A percentile compares a stretch with the other conserved stretches of the same genome.
phyloP scores from a whole-genome alignment of 2,329 filamentous ascomycete genomes.

The Nannizzia gypsea region DNA sequence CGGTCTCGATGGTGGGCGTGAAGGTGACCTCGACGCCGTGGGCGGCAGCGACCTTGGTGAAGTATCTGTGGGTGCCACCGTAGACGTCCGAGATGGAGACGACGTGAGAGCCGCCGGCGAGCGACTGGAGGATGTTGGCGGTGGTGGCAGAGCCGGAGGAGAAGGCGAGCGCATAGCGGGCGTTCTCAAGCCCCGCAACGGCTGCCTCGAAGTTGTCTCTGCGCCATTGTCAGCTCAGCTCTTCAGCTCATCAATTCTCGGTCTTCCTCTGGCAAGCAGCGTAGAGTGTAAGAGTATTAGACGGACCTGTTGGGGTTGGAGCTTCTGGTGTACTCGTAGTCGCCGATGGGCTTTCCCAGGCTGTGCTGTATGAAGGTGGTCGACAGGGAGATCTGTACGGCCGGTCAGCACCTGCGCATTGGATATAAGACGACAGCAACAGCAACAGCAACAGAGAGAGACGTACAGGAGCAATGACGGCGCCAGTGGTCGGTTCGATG shows the following conservation, averaged over 20 bases:
- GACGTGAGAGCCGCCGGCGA: slow-evolving; percentile 83
- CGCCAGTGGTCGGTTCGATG: slow-evolving; percentile 81
- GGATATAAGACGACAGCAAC: not conserved
- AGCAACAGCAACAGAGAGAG: too few relatives aligned
- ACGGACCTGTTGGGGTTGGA: slow-evolving; percentile 72
- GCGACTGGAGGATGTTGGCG: slow-evolving; percentile 80
- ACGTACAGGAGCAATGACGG: slow-evolving; percentile 71
- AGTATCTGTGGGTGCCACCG: slow-evolving; percentile 95
- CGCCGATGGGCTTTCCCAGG: slow-evolving; percentile 76
- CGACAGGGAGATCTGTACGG: slow-evolving; percentile 66
- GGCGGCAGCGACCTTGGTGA: slow-evolving; percentile 90
- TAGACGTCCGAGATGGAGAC: slow-evolving; percentile 97
- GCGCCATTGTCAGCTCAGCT: not conserved
- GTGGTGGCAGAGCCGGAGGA: slow-evolving; percentile 89
- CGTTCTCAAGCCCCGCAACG: slow-evolving; percentile 84
- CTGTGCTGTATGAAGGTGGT: slow-evolving; percentile 90
- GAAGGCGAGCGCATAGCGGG: slow-evolving; percentile 85
- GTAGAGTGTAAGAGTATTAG: too few relatives aligned
- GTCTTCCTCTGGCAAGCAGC: too few relatives aligned
- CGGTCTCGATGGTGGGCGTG: slow-evolving; percentile 79
- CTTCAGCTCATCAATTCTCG: too few relatives aligned
- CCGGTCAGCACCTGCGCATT: not conserved
- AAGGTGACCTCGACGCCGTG: slow-evolving; percentile 94
- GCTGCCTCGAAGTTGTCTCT: slow-evolving; percentile 86
- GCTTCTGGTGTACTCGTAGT: slow-evolving; percentile 86